Base-by-base conservation (phyloP, 2,329 filamentous ascomycete species). In the Arthrobotrys megalospora region DNA sequence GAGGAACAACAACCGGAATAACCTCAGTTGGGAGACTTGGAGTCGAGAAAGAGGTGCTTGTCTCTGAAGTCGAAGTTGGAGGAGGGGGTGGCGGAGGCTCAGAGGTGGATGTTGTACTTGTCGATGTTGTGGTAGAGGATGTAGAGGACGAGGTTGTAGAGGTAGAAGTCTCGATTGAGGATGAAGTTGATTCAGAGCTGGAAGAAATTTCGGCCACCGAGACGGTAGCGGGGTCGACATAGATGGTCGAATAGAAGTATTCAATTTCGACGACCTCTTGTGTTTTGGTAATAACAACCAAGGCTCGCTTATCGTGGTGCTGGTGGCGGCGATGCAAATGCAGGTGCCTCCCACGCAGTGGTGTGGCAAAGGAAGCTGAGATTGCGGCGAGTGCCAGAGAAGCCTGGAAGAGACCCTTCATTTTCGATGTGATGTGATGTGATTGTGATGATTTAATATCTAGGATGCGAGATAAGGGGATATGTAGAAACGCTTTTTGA, bases 221-320 rank as follows among this genome's bases (percentile, higher is more conserved):
- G 7, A 70, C 28, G 12, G 28, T 60, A 1, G 60, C 45, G 10
- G 75, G 75, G 36, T 68, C 60, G 8, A 78, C 75, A 14, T 78
- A 78, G 75, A 78, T 34, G 1, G 67, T 78, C 14, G 21, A 47
- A 32, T 71, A 72, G 47, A 78, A 62, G n/a, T 78, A 78, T 28
- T 72, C 75, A 12, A 72, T 41, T 28, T 78, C 75, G 12, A 78
- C 75, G 14, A 78, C 58, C 45, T 72, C 55, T n/a, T 78, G 67
- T 38, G 75, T 78, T 41, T 72, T 67, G 10, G 75, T 78, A 41
- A 78, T 38, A 6, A 78, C 53, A n/a, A 72, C 75, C 60, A 78
- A 64, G 41, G 75, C 75, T 28, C 75, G 21, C 48, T 78, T 78
- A 16, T 72, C 60, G 16, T 53, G 52, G 12, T 70, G 69, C 14